phyloP scores from a whole-genome alignment of 169 alveolate species.

The Amoebophrya sp. region DNA sequence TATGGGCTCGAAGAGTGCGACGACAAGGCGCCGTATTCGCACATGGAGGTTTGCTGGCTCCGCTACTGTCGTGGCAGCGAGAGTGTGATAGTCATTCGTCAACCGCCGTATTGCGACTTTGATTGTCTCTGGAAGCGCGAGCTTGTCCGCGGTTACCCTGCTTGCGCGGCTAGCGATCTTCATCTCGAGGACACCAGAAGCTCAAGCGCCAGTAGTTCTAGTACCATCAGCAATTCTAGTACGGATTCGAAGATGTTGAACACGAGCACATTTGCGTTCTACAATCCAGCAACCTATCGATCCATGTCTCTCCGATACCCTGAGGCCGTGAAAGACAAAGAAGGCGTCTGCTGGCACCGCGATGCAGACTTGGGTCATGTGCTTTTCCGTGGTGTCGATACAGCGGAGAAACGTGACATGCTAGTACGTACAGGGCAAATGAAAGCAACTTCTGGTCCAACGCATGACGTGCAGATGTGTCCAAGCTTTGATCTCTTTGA shows the following conservation, averaged over 20 bases:
- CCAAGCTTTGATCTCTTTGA: background rate
- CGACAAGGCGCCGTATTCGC: background rate
- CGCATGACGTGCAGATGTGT: background rate
- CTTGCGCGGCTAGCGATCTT: no score
- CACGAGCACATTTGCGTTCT: background rate
- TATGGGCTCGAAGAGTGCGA: background rate
- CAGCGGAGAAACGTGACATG: background rate
- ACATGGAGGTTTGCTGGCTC: background rate
- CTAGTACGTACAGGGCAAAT: background rate
- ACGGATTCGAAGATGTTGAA: no score
- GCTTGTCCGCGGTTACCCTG: background rate
- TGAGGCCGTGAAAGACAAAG: background rate
- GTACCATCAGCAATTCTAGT: no score
- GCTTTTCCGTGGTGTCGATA: background rate
- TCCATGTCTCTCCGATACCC: background rate
- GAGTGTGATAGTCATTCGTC: background rate
- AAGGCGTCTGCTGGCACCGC: background rate
- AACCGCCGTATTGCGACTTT: background rate
- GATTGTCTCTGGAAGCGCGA: background rate
- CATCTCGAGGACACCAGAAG: no score
- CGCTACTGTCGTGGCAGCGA: background rate
- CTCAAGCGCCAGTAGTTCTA: no score
- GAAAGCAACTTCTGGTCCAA: background rate
- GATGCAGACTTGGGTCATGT: background rate
- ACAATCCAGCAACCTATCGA: background rate